A percentile compares a stretch with the other conserved stretches of the same genome.
Evolutionary conservation across 169 alveolate genomes (phyloP).

Genomic region (Plasmodium falciparum): DNA sequence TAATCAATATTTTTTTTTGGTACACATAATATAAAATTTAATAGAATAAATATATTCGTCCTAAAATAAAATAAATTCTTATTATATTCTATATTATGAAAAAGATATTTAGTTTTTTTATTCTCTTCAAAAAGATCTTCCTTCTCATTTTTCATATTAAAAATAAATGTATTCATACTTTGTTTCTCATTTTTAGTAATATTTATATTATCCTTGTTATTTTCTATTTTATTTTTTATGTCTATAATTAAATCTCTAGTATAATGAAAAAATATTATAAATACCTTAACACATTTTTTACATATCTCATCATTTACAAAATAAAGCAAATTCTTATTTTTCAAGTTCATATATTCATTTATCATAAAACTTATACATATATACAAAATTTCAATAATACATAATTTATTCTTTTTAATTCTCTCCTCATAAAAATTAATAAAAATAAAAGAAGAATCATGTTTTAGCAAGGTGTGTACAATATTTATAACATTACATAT

Average conservation of each 20-base stretch:
- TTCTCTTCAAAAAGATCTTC: neutral
- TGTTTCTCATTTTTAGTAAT: too few relatives aligned
- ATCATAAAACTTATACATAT: conserved; percentile 37
- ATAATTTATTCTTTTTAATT: conserved; percentile 18
- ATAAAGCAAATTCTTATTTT: conserved; percentile 7
- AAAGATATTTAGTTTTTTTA: neutral
- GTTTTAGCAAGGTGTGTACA: conserved; percentile 11
- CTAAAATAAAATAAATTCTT: conserved; percentile 41
- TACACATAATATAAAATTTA: conserved; percentile 24
- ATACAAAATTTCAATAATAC: conserved; percentile 43
- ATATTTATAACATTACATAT: conserved; percentile 34
- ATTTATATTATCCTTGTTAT: too few relatives aligned
- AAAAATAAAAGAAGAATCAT: conserved; percentile 47
- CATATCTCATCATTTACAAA: conserved; percentile 15
- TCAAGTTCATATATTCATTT: conserved; percentile 29
- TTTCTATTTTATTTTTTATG: neutral
- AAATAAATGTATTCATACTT: too few relatives aligned
- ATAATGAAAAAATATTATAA: conserved; percentile 36
- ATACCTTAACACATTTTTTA: conserved; percentile 44
- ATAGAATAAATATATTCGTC: conserved; percentile 49
- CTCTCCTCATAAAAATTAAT: conserved; percentile 53
- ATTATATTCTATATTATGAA: conserved; percentile 15
- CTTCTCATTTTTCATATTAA: neutral
- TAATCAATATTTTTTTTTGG: conserved; percentile 2
- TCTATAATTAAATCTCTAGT: conserved; percentile 16